Evolutionary conservation across 2,329 filamentous ascomycete species (phyloP).

Genomic region (Diaporthe sp.): DNA sequence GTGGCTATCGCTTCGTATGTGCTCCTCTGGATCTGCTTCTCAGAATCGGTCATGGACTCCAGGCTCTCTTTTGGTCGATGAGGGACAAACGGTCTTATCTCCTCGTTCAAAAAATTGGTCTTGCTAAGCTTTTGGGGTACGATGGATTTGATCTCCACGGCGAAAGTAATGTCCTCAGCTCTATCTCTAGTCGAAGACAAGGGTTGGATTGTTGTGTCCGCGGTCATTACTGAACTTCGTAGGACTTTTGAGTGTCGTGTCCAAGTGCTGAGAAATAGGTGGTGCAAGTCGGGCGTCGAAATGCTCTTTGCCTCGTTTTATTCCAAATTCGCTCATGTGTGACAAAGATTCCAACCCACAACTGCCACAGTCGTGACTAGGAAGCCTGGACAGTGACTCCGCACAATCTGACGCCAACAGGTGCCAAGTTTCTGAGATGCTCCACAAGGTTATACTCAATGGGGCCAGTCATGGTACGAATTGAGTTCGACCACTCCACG

Average conservation of each 20-base stretch:
- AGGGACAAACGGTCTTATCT: slow-evolving; percentile 37
- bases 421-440: slow-evolving; percentile 22
- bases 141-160: slow-evolving; percentile 41
- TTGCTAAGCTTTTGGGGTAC: neutral
- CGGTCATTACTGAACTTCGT: slow-evolving; percentile 21
- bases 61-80: slow-evolving; percentile 32
- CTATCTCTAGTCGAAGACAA: slow-evolving; percentile 28
- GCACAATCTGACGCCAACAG: slow-evolving; percentile 21
- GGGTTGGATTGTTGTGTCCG: neutral
- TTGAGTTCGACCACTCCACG: neutral
- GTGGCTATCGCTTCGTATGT: slow-evolving; percentile 34
- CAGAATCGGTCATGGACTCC: slow-evolving; percentile 39
- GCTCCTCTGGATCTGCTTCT: slow-evolving; percentile 31
- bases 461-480: neutral
- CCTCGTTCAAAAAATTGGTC: neutral
- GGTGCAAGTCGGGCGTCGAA: neutral
- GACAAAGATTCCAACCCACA: slow-evolving; percentile 19
- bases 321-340: slow-evolving; percentile 26
- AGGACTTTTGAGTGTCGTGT: slow-evolving; percentile 3
- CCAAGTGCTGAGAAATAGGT: neutral
- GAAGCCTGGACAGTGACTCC: slow-evolving; percentile 13
- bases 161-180: slow-evolving; percentile 38
- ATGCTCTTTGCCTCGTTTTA: slow-evolving; percentile 25
- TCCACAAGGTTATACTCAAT: slow-evolving; percentile 24
- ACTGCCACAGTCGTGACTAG: slow-evolving; percentile 22